These are phyloP conservation scores for Aphanomyces astaci DNA, from an alignment of 352 stramenopile genomes.

Conservation along the genomic window DNA sequence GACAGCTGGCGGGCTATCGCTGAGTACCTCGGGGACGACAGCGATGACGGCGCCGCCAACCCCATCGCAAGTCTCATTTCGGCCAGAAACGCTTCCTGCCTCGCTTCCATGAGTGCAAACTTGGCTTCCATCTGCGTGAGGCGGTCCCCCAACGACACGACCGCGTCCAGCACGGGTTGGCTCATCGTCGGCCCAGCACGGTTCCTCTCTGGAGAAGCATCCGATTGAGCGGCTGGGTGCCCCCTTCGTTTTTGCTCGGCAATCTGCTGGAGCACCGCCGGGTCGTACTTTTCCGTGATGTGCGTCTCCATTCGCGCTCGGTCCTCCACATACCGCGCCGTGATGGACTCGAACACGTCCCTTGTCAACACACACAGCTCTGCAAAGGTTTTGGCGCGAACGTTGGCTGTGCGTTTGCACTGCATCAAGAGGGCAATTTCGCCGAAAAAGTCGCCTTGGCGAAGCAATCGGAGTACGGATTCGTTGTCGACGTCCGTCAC, in stretches of 20 bases:
- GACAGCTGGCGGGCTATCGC: neutral
- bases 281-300: conserved; percentile 82
- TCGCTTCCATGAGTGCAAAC: neutral
- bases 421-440: conserved; percentile 78
- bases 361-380: conserved; percentile 68
- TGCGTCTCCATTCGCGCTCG: conserved; percentile 74
- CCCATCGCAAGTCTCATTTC: neutral
- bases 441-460: conserved; percentile 72
- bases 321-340: conserved; percentile 63
- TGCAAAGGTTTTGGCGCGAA: conserved; percentile 58
- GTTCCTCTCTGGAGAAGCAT: neutral
- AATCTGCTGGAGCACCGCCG: conserved; percentile 46
- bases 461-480: conserved; percentile 24
- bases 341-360: conserved; percentile 69
- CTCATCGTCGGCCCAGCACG: neutral
- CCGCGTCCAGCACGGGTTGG: neutral
- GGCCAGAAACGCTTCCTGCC: neutral
- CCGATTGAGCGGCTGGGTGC: neutral
- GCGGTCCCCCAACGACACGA: neutral
- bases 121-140: neutral
- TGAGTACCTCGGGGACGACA: too few relatives aligned
- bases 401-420: conserved; percentile 74
- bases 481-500: neutral
- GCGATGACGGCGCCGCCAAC: neutral
- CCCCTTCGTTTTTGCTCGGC: neutral